Evolutionary conservation across 106 monocot genomes (phyloP).

Genomic region (Dioscorea alata): DNA sequence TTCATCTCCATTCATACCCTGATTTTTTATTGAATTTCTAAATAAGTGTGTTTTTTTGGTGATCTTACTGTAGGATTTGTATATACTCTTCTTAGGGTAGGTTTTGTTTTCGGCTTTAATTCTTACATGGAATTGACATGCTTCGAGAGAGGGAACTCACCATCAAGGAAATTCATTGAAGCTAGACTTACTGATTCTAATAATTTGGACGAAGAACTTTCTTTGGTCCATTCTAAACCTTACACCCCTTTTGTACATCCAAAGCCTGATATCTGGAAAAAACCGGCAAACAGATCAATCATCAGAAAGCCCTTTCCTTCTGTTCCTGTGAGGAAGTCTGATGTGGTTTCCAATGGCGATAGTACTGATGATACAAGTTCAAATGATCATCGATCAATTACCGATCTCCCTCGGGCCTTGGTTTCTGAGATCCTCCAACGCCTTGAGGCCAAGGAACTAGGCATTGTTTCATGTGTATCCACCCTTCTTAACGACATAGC

Average conservation of each 20-base stretch:
- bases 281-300: not conserved
- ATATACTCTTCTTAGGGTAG: not conserved
- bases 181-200: not conserved
- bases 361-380: slow-evolving; percentile 10
- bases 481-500: slow-evolving; percentile 25
- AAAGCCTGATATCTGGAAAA: not conserved
- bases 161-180: slow-evolving; percentile 5
- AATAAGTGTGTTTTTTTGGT: slow-evolving; percentile 1
- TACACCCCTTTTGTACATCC: not conserved
- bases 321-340: slow-evolving; percentile 4
- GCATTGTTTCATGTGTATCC: slow-evolving; percentile 39
- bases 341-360: not conserved
- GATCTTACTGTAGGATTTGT: not conserved
- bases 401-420: slow-evolving; percentile 38
- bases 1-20: not conserved
- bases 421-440: slow-evolving; percentile 33
- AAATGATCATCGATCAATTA: slow-evolving; percentile 20
- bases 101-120: not conserved
- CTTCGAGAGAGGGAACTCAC: slow-evolving; percentile 16
- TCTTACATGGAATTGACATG: slow-evolving; percentile 63
- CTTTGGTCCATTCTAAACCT: not conserved
- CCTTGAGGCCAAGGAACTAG: slow-evolving; percentile 40
- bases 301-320: not conserved
- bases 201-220: slow-evolving; percentile 13
- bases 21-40: not conserved